Percentiles rank a stretch among this genome's conserved stretches.
These are phyloP conservation scores for Ailanthus altissimus DNA, from an alignment of 345 rosid genomes.

Conservation along the genomic window DNA sequence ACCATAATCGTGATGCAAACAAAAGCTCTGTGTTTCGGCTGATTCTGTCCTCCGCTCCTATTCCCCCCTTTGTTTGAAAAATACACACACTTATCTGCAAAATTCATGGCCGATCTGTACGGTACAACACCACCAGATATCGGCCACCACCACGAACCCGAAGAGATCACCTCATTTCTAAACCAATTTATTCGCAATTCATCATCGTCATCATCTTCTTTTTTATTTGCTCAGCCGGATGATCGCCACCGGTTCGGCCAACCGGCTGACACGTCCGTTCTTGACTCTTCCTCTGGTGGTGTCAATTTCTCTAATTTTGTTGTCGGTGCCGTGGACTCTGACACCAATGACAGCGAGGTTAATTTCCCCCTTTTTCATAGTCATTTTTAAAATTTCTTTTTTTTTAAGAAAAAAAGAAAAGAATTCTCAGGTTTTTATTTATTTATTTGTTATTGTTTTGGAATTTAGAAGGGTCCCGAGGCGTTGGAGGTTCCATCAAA, in stretches of 20 bases:
- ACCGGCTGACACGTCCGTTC: slow-evolving; percentile 16
- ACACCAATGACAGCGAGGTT: slow-evolving; percentile 49
- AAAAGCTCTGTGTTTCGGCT: background rate
- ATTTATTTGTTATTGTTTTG: slow-evolving; percentile 9
- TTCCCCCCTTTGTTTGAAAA: background rate
- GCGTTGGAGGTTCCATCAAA: slow-evolving; percentile 34
- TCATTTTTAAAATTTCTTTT: background rate
- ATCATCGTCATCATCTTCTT: slow-evolving; percentile 35
- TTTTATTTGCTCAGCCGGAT: slow-evolving; percentile 16
- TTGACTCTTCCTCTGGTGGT: slow-evolving; percentile 12
- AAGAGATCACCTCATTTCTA: slow-evolving; percentile 51
- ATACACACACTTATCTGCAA: background rate
- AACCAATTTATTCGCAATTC: slow-evolving; percentile 46
- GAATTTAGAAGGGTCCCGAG: slow-evolving; percentile 37
- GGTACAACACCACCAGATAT: slow-evolving; percentile 37
- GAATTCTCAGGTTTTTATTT: background rate
- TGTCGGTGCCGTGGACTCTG: slow-evolving; percentile 16
- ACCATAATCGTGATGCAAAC: background rate
- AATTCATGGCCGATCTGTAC: slow-evolving; percentile 61
- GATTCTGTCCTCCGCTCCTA: background rate
- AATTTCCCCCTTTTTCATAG: background rate
- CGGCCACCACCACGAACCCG: slow-evolving; percentile 33
- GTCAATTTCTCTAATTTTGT: slow-evolving; percentile 27
- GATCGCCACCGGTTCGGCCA: slow-evolving; percentile 29
- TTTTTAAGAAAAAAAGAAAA: slow-evolving; percentile 14